These are phyloP conservation scores for Ogataea ganodermae DNA, from an alignment of 805 yeast genomes.

Conservation along the genomic window DNA sequence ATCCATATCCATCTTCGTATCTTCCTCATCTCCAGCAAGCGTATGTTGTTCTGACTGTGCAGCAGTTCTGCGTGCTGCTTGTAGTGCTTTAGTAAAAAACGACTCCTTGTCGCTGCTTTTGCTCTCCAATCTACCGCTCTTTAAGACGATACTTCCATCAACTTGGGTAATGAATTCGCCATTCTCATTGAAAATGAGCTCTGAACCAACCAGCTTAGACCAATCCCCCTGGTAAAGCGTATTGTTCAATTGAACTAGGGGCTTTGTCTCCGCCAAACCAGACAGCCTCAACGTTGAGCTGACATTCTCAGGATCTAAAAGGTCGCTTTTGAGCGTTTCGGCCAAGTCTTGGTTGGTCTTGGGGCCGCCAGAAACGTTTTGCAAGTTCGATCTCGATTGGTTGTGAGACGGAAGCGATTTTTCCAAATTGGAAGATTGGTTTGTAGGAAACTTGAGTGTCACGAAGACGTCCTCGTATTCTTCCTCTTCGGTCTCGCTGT, in stretches of 20 bases:
- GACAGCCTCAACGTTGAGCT: slow-evolving; percentile 44
- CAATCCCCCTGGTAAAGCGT: slow-evolving; percentile 73
- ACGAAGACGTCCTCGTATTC: slow-evolving; percentile 52
- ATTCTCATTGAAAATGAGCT: slow-evolving; percentile 38
- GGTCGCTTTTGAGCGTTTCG: slow-evolving; percentile 12
- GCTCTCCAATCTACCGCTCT: slow-evolving; percentile 34
- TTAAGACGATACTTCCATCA: slow-evolving; percentile 32
- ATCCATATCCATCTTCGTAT: slow-evolving; percentile 13
- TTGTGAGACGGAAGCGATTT: slow-evolving; percentile 7
- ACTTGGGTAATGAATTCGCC: slow-evolving; percentile 36
- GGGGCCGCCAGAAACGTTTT: neutral
- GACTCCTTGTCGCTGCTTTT: slow-evolving; percentile 24
- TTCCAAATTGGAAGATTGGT: slow-evolving; percentile 27
- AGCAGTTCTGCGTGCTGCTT: slow-evolving; percentile 23
- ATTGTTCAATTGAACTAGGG: slow-evolving; percentile 59
- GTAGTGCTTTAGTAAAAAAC: slow-evolving; percentile 27
- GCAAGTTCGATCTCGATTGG: neutral
- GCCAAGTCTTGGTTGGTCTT: slow-evolving; percentile 6
- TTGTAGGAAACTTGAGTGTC: slow-evolving; percentile 52
- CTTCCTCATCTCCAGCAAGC: neutral
- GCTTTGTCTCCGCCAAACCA: slow-evolving; percentile 55
- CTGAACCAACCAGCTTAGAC: slow-evolving; percentile 81
- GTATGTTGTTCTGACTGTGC: slow-evolving; percentile 2
- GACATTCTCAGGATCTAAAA: slow-evolving; percentile 3
- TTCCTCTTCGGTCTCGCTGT: slow-evolving; percentile 25